Evolutionary conservation across 306 rosid species (phyloP).

Genomic region (Parietaria judaica): DNA sequence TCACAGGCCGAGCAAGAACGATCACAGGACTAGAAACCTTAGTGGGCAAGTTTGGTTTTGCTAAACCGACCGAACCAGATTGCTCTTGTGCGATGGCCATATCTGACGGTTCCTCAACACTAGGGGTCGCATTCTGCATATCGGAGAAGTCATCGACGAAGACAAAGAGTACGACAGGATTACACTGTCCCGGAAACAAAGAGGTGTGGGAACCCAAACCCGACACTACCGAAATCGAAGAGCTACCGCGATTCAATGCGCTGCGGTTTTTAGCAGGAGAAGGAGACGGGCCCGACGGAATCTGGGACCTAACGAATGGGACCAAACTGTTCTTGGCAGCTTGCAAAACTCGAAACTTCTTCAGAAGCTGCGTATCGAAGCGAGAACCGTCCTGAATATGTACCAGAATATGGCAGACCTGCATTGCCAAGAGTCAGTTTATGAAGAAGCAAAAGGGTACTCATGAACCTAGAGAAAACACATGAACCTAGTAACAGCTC

Average conservation of each 20-base stretch:
- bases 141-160: constrained; percentile 68
- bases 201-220: constrained; percentile 86
- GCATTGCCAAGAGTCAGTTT: constrained; percentile 39
- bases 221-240: constrained; percentile 67
- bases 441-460: background rate
- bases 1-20: constrained; percentile 82
- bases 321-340: constrained; percentile 79
- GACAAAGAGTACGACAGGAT: constrained; percentile 74
- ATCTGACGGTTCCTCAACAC: constrained; percentile 53
- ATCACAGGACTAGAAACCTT: constrained; percentile 82
- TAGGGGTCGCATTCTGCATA: constrained; percentile 34
- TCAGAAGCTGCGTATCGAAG: constrained; percentile 55
- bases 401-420: constrained; percentile 87
- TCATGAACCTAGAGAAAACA: too few species aligned
- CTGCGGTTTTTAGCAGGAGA: constrained; percentile 65
- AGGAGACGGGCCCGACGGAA: constrained; percentile 32
- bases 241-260: constrained; percentile 50
- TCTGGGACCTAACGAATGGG: constrained; percentile 54
- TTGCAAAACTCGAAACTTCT: constrained; percentile 69
- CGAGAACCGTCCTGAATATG: constrained; percentile 73
- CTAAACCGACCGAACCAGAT: constrained; percentile 39
- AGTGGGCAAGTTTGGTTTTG: constrained; percentile 46
- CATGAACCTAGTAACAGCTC: too few species aligned
- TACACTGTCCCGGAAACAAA: constrained; percentile 93
- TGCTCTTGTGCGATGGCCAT: constrained; percentile 39